Conservation (phyloP, 202 grass and related monocot genomes). For the Schoenoplectus tabernaemontani region DNA sequence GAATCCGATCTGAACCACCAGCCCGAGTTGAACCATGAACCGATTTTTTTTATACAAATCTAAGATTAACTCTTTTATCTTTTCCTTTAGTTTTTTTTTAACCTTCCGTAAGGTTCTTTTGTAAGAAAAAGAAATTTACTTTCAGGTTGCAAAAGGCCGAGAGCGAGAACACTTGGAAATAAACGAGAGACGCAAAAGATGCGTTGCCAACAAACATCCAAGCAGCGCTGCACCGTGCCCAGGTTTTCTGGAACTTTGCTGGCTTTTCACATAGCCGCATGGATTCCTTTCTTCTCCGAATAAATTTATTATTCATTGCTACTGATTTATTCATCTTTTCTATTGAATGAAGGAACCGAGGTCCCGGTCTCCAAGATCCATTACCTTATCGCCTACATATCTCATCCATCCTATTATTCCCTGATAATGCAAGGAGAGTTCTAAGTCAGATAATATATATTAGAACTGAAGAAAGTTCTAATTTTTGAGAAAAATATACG, state of each 20-base stretch:
- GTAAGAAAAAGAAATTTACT: not conserved
- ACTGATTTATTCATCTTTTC: not conserved
- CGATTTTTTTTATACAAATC: too few relatives aligned
- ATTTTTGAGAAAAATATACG: too few relatives aligned
- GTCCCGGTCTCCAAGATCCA: not conserved
- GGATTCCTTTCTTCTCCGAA: not conserved
- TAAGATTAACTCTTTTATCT: not conserved
- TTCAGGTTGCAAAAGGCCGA: not conserved
- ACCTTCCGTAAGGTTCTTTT: not conserved
- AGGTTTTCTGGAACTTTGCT: slow-evolving; percentile 6
- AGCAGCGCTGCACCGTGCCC: not conserved
- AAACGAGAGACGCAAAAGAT: not conserved
- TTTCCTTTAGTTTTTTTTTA: too few relatives aligned
- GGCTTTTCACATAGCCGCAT: not conserved
- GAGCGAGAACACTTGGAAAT: not conserved
- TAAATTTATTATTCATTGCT: not conserved
- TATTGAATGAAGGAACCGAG: not conserved
- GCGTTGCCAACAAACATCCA: not conserved
- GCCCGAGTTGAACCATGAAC: too few relatives aligned
- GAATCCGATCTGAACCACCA: too few relatives aligned
- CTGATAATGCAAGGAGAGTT: not conserved
- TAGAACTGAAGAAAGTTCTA: too few relatives aligned
- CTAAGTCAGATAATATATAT: too few relatives aligned
- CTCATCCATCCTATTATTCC: not conserved
- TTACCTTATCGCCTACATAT: not conserved